Base-by-base conservation (phyloP, 2,329 filamentous ascomycete species). In the Seiridium cupressi region DNA sequence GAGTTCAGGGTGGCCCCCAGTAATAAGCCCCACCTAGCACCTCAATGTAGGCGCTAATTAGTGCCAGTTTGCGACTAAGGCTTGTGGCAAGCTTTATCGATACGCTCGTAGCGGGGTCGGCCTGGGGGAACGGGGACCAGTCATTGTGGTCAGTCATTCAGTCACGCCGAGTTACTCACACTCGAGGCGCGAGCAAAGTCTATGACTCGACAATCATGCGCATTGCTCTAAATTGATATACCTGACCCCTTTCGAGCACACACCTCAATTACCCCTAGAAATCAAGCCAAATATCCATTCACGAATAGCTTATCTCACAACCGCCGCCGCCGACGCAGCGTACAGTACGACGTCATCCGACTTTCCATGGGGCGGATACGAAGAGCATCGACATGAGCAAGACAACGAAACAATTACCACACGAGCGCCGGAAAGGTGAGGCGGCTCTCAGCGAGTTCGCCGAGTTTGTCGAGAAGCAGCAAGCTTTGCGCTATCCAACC, bases 391-490 rank as follows among this genome's bases (percentile, higher is more conserved):
- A 48, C 34, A 58, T 58, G 55, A 58, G 55, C 46, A 58, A 58
- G 40, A 40, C 44, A 35, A 51, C 32, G 61, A 91, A 89, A 74
- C 84, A 88, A 70, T 84, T 88, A 61, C 83, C 86, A 46, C 88
- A 92, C 70, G 93, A 97, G 76, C 86, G 90, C 75, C 89, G 92
- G 67, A 92, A 91, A 78, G 93, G 93, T 67, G 93, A 97, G 79
- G 87, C 91, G 83, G 93, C 94, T 10, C 84, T 99, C 59, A 95
- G 91, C 79, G 95, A 98, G 69, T 99, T 99, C 73, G 93, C 93
- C 74, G 95, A 99, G 70, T 98, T 97, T 70, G 95, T 97, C 65
- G 93, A 98, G 75, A 90, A 93, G 73, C 93, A 98, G 74, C 95
- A 98, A 75, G 88, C 88, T 11, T 77, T 89, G 55, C 88, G 90